These are phyloP conservation scores for Monilinia fructicola DNA, from an alignment of 2,329 filamentous ascomycete species.

Conservation along the genomic window DNA sequence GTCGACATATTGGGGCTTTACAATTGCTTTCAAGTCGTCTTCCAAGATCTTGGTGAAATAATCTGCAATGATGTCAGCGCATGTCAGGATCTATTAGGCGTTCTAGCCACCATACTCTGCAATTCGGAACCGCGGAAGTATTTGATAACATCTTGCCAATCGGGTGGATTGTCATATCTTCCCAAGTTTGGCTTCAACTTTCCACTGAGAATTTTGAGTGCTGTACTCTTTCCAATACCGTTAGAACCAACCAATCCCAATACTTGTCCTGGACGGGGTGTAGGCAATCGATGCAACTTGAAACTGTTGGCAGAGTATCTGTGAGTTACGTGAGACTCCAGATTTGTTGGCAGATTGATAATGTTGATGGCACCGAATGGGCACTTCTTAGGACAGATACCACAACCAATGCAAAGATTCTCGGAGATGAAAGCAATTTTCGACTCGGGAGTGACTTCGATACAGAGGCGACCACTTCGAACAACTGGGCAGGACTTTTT, in stretches of 20 bases:
- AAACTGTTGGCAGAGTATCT: constrained; percentile 99
- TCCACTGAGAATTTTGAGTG: constrained; percentile 95
- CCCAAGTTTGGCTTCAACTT: constrained; percentile 98
- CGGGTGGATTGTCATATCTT: constrained; percentile 90
- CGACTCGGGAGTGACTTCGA: constrained; percentile 84
- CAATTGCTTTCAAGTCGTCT: constrained; percentile 94
- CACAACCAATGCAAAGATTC: constrained; percentile 92
- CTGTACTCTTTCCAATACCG: constrained; percentile 99
- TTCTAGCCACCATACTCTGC: constrained; percentile 69
- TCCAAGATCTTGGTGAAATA: constrained; percentile 99
- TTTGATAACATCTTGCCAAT: constrained; percentile 99
- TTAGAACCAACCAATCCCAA: constrained; percentile 97
- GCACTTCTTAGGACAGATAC: constrained; percentile 99
- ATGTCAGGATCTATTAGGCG: background rate
- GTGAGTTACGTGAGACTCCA: constrained; percentile 97
- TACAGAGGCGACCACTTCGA: constrained; percentile 94
- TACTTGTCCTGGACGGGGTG: constrained; percentile 92
- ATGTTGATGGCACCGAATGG: constrained; percentile 98
- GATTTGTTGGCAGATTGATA: constrained; percentile 99
- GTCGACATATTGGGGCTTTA: constrained; percentile 97
- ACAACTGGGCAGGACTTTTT: constrained; percentile 98
- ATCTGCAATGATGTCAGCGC: constrained; percentile 53
- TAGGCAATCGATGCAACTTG: constrained; percentile 96
- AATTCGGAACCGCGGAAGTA: constrained; percentile 97
- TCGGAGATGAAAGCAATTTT: constrained; percentile 99